Conservation (phyloP, 208 protist species). For the Leishmania amazonensis region DNA sequence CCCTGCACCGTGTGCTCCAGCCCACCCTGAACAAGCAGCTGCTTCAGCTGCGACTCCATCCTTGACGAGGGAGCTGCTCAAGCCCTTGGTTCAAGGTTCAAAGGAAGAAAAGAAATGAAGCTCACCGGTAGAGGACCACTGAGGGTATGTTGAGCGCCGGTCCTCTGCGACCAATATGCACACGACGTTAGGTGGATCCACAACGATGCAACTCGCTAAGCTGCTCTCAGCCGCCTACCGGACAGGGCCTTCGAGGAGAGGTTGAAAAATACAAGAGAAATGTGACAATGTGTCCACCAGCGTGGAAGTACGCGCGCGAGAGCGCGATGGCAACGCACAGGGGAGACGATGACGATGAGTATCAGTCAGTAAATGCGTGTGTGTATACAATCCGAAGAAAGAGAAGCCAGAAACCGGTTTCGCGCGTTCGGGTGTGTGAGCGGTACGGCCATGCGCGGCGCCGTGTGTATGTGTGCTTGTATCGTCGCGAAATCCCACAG, state of each 20-base stretch:
- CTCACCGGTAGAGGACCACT: neutral
- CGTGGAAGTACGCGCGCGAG: neutral
- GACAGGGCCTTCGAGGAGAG: neutral
- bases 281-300: neutral
- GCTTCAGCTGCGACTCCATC: conserved; percentile 83
- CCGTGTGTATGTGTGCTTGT: neutral
- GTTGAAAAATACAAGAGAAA: neutral
- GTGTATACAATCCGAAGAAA: conserved; percentile 1
- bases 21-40: conserved; percentile 79
- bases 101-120: conserved; percentile 3
- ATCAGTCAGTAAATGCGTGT: neutral
- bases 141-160: neutral
- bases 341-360: neutral
- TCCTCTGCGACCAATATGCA: neutral
- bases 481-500: neutral
- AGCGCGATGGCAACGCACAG: neutral
- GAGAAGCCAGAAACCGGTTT: neutral
- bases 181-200: neutral
- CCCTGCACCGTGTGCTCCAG: conserved; percentile 80
- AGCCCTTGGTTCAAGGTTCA: neutral
- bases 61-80: neutral
- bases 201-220: neutral
- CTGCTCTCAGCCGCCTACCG: neutral
- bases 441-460: neutral
- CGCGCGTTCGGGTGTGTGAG: neutral